phyloP scores from a whole-genome alignment of 106 monocot genomes.

The Platanthera zijinensis region DNA sequence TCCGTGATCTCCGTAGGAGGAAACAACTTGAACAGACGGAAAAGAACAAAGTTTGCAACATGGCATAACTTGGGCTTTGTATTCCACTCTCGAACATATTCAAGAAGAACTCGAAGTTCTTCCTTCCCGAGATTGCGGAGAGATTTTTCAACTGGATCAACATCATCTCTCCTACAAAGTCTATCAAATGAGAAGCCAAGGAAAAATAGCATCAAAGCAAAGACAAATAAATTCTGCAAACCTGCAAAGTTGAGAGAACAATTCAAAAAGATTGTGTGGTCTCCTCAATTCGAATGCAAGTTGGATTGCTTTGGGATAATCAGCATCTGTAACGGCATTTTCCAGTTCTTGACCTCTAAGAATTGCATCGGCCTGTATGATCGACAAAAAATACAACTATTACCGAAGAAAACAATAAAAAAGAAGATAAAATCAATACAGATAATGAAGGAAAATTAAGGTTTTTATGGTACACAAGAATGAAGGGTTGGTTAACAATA shows the following conservation, averaged over 20 bases:
- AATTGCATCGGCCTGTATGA: constrained; percentile 56
- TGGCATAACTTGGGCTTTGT: constrained; percentile 88
- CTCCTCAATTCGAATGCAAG: constrained; percentile 91
- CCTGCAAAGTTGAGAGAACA: constrained; percentile 70
- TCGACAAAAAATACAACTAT: not conserved
- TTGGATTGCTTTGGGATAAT: constrained; percentile 74
- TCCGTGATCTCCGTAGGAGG: constrained; percentile 72
- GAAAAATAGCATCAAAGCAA: not conserved
- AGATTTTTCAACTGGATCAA: constrained; percentile 42
- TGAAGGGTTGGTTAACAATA: not conserved
- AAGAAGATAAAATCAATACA: not conserved
- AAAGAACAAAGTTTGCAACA: constrained; percentile 81
- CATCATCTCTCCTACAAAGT: constrained; percentile 42
- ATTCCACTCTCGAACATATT: constrained; percentile 94
- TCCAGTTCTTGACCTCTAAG: constrained; percentile 82
- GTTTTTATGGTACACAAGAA: not conserved
- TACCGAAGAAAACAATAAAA: constrained; percentile 1
- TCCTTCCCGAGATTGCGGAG: constrained; percentile 62
- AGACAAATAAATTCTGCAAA: constrained; percentile 2
- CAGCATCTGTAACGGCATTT: constrained; percentile 73
- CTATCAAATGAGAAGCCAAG: constrained; percentile 3
- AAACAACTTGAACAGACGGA: constrained; percentile 44
- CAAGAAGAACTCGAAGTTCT: constrained; percentile 68
- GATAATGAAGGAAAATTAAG: not conserved
- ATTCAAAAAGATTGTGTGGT: constrained; percentile 71